Evolutionary conservation across 225 moss, liverwort and hornwort species (phyloP), one percentile per base, ranked within the genome.

Genomic region (Straminergon stramineum): DNA sequence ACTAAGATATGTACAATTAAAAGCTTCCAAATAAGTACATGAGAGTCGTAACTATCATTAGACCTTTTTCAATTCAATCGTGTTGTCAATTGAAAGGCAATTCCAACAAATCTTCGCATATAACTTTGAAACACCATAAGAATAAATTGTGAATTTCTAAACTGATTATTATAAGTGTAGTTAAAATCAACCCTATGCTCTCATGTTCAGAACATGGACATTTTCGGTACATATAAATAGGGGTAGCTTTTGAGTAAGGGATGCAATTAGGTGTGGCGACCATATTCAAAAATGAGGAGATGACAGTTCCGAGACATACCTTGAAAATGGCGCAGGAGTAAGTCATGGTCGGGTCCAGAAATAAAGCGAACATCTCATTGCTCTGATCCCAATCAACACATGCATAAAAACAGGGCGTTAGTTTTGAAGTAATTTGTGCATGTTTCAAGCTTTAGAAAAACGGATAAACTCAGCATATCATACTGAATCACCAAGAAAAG

Each of bases 321-420:
- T 95, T 93, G 86, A 99, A 99, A 71, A 99, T 95, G 83, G 96
- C 99, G 70, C 95, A 97, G 8, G 99, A 99, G 88, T 99, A 99
- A 7, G 96, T 96, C 99, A 99, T 99, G 60, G 94, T 96, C 74
- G 94, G 95, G 75, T 99, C 99, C 87, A 99, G 81, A 93, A 99
- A 96, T 45, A 73, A 89, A 82, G 92, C 77, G 85, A 93, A 93
- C 92, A 93, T 89, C 19, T 93, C 92, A 56, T 99, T 99, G 92
- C 99, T 96, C 98, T 98, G 92, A 86, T 76, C 37, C 70, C 88
- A 81, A 91, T 53, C 67, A 80, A 68, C 75, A 76, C 58, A 85
- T 16, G 17, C 79, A 78, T 21, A 31, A 24, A 20, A 58, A 30
- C 15, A 64, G 12, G 57, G 19, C 41, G 30, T 89, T 55, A 86